Conservation (phyloP, 2,329 filamentous ascomycete genomes). For the Aureobasidium zeae region DNA sequence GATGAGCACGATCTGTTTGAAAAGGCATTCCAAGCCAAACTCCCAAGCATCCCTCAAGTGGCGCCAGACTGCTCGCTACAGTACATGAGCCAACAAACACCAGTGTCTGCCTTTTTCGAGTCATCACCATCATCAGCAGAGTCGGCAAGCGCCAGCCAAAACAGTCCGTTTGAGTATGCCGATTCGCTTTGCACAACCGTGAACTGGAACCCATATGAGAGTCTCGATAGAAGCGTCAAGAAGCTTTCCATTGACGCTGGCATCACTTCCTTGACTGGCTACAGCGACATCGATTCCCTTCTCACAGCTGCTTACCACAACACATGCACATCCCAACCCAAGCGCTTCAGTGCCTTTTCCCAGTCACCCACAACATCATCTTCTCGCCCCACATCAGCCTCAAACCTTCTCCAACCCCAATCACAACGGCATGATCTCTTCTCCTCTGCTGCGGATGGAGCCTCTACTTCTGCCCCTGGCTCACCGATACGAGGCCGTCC, state of each 20-base stretch:
- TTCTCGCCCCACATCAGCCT: background rate
- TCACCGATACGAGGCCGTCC: background rate
- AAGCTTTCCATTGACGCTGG: slow-evolving; percentile 11
- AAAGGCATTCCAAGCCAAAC: slow-evolving; percentile 9
- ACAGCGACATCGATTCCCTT: slow-evolving; percentile 14
- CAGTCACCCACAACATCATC: background rate
- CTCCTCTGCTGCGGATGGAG: background rate
- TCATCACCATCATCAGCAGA: slow-evolving; percentile 11
- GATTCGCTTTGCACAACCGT: slow-evolving; percentile 6
- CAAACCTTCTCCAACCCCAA: background rate
- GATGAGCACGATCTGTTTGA: slow-evolving; percentile 11
- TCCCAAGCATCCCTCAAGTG: background rate
- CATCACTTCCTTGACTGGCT: slow-evolving; percentile 12
- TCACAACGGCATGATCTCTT: background rate
- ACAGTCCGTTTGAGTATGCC: slow-evolving; percentile 14
- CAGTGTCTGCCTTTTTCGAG: slow-evolving; percentile 8
- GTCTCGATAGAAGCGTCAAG: background rate
- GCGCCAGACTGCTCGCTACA: background rate
- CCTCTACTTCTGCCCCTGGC: background rate
- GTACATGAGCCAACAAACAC: slow-evolving; percentile 7
- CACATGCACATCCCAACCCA: slow-evolving; percentile 1
- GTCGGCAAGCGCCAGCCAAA: background rate
- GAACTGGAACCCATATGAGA: slow-evolving; percentile 10
- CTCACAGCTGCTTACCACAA: slow-evolving; percentile 9
- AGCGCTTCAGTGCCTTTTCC: slow-evolving; percentile 10